phyloP scores from a whole-genome alignment of 2,329 filamentous ascomycete species.

The Arthrobotrys megalospora region DNA sequence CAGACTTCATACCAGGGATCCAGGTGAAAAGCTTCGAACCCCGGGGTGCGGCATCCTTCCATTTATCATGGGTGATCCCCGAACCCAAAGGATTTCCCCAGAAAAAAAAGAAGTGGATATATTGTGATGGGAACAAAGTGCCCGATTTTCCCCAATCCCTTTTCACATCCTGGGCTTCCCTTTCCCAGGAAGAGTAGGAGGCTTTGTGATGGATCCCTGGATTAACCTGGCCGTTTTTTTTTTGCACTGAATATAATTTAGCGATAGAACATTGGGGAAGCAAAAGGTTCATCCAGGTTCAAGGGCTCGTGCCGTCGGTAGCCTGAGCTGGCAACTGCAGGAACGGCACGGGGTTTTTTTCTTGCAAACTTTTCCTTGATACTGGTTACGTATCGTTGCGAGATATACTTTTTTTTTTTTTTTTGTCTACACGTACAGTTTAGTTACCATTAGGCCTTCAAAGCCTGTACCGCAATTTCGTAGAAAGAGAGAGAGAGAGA shows the following conservation, averaged over 20 bases:
- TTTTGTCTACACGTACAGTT: background rate
- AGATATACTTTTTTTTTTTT: conserved; percentile 23
- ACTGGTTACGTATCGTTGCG: conserved; percentile 13
- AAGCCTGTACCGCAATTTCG: background rate
- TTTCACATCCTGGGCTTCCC: background rate
- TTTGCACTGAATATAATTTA: conserved; percentile 21
- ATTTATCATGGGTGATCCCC: conserved; percentile 34
- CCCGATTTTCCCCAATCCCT: conserved; percentile 20
- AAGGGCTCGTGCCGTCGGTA: conserved; percentile 29
- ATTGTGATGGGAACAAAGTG: conserved; percentile 39
- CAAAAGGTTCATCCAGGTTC: conserved; percentile 26
- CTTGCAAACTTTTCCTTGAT: background rate
- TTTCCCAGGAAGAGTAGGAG: conserved; percentile 41
- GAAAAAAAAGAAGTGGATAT: conserved; percentile 6
- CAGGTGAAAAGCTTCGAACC: conserved; percentile 24
- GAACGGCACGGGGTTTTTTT: conserved; percentile 38
- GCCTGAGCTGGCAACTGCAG: conserved; percentile 41
- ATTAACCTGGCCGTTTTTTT: conserved; percentile 4
- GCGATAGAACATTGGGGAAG: conserved; percentile 26
- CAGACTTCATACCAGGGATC: conserved; percentile 5
- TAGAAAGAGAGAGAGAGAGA: background rate
- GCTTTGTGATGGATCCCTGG: conserved; percentile 16
- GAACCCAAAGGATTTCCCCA: conserved; percentile 24
- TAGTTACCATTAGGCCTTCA: conserved; percentile 1
- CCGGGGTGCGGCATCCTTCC: conserved; percentile 28